phyloP scores from a whole-genome alignment of 129 eudicot genomes.

The Flaveria linearis region DNA sequence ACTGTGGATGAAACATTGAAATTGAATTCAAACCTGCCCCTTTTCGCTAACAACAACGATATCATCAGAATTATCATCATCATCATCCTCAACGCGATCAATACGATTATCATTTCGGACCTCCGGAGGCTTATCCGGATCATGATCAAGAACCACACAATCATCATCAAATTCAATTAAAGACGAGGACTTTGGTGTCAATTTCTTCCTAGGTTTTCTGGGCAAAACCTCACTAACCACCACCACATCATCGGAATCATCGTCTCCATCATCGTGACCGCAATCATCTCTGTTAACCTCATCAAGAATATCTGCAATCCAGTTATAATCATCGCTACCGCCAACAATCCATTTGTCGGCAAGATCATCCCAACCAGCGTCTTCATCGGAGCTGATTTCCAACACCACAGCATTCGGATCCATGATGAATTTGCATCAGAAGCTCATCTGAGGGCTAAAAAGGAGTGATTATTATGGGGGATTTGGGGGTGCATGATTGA shows the following conservation, averaged over 20 bases:
- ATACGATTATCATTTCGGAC: slow-evolving; percentile 12
- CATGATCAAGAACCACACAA: slow-evolving; percentile 77
- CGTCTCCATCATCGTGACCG: slow-evolving; percentile 50
- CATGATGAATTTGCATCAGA: slow-evolving; percentile 31
- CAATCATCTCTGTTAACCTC: slow-evolving; percentile 45
- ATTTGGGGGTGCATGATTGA: slow-evolving; percentile 14
- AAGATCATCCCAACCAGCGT: slow-evolving; percentile 40
- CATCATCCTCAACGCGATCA: slow-evolving; percentile 23
- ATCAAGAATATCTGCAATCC: slow-evolving; percentile 50
- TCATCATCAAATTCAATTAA: slow-evolving; percentile 57
- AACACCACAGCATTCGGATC: slow-evolving; percentile 42
- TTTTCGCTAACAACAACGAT: slow-evolving; percentile 62
- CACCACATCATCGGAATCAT: slow-evolving; percentile 67
- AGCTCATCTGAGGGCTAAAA: slow-evolving; percentile 22
- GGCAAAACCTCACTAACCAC: slow-evolving; percentile 53
- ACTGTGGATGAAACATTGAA: not conserved
- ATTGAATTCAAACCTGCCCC: slow-evolving; percentile 56
- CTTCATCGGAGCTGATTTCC: slow-evolving; percentile 73
- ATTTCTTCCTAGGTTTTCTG: slow-evolving; percentile 38
- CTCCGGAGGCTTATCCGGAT: slow-evolving; percentile 59
- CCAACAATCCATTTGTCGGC: slow-evolving; percentile 13
- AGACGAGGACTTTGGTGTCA: slow-evolving; percentile 23
- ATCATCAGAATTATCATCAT: slow-evolving; percentile 54
- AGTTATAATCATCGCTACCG: slow-evolving; percentile 40
- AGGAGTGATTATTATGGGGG: not conserved